Conservation (phyloP, 1,284 basidiomycete genomes). For the Cryptococcus wingfieldii region DNA sequence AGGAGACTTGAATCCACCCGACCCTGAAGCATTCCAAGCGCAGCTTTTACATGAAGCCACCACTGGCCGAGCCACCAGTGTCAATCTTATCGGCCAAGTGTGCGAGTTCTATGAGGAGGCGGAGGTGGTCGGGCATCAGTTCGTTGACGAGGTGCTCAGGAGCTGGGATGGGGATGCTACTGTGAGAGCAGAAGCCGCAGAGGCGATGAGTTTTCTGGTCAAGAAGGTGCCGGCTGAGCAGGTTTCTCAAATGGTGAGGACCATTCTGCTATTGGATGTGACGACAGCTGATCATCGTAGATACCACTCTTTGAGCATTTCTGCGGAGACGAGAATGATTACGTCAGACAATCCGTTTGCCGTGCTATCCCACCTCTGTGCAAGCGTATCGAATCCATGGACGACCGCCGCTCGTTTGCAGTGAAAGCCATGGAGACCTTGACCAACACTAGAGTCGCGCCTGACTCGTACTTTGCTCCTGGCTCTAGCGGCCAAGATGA, state of each 20-base stretch:
- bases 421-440: slow-evolving; percentile 62
- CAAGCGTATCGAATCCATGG: slow-evolving; percentile 57
- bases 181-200: slow-evolving; percentile 84
- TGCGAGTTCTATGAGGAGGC: slow-evolving; percentile 57
- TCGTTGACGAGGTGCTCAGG: slow-evolving; percentile 76
- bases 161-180: slow-evolving; percentile 73
- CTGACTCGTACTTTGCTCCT: too few species aligned
- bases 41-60: slow-evolving; percentile 63
- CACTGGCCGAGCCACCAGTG: slow-evolving; percentile 81
- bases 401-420: slow-evolving; percentile 60
- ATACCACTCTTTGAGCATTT: slow-evolving; percentile 72
- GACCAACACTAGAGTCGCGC: slow-evolving; percentile 32
- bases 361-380: slow-evolving; percentile 79
- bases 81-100: slow-evolving; percentile 76
- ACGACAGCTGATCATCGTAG: slow-evolving; percentile 48
- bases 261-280: neutral
- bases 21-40: slow-evolving; percentile 32
- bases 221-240: slow-evolving; percentile 74
- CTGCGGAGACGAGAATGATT: slow-evolving; percentile 67
- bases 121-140: slow-evolving; percentile 59
- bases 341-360: slow-evolving; percentile 84
- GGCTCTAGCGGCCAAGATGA: slow-evolving; percentile 54
- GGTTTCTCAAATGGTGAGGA: slow-evolving; percentile 62
- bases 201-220: slow-evolving; percentile 80
- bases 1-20: neutral